phyloP scores from a whole-genome alignment of 176 grass and related monocot genomes.

The Triticum turgidum region DNA sequence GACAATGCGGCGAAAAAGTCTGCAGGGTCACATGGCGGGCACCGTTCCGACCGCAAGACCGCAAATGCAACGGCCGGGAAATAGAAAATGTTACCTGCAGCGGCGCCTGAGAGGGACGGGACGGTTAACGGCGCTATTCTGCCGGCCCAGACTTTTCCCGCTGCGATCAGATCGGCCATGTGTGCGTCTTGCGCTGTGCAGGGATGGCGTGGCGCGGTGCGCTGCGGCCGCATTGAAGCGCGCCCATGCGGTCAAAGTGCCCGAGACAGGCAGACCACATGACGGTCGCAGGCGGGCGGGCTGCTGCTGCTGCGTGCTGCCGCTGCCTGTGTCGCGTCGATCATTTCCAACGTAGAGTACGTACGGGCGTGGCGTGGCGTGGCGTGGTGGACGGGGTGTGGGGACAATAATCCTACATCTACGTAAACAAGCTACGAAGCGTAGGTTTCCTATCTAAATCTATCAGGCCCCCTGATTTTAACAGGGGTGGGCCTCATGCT shows the following conservation, averaged over 20 bases:
- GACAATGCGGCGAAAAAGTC: neutral
- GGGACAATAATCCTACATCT: too few relatives aligned
- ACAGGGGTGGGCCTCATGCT: too few relatives aligned
- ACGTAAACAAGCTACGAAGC: too few relatives aligned
- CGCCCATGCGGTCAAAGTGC: neutral
- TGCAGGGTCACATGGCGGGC: neutral
- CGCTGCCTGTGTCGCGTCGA: too few relatives aligned
- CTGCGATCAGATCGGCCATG: neutral
- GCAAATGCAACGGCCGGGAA: neutral
- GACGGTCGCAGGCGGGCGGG: neutral
- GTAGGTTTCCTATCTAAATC: too few relatives aligned
- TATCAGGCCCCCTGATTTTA: too few relatives aligned
- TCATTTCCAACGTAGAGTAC: too few relatives aligned
- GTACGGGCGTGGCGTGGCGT: too few relatives aligned
- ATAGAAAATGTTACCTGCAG: neutral
- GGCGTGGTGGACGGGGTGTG: too few relatives aligned
- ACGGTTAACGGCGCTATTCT: neutral
- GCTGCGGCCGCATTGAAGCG: neutral
- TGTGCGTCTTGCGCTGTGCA: neutral
- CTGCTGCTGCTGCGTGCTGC: too few relatives aligned
- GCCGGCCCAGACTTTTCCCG: too few relatives aligned
- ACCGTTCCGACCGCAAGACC: too few relatives aligned
- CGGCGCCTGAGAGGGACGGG: neutral
- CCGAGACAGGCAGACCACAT: constrained; percentile 14
- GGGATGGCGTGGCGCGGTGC: neutral